Percentiles rank a stretch among this genome's conserved stretches.
These are phyloP conservation scores for Moricandia arvensis DNA, from an alignment of 345 rosid species.

Conservation along the genomic window DNA sequence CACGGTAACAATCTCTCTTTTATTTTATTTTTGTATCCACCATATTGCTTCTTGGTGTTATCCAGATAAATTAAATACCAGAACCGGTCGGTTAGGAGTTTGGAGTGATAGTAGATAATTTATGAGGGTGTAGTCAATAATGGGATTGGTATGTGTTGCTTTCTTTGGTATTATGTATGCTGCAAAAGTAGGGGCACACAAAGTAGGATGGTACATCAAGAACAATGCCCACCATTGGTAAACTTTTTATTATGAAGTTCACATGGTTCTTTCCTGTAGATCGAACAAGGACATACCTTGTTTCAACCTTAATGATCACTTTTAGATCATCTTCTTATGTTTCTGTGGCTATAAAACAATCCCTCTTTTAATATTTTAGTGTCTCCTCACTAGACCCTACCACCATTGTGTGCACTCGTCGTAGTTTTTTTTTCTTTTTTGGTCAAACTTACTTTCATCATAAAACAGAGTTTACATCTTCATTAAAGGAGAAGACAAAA, in stretches of 20 bases:
- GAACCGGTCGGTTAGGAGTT: slow-evolving; percentile 10
- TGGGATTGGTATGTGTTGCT: slow-evolving; percentile 31
- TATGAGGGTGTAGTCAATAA: slow-evolving; percentile 24
- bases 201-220: slow-evolving; percentile 32
- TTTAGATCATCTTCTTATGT: neutral
- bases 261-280: slow-evolving; percentile 40
- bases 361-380: slow-evolving; percentile 27
- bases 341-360: slow-evolving; percentile 30
- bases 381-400: slow-evolving; percentile 21
- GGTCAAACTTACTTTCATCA: too few species aligned
- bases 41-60: neutral
- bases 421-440: slow-evolving; percentile 2
- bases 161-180: slow-evolving; percentile 25
- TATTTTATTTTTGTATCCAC: neutral
- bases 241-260: slow-evolving; percentile 30
- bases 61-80: neutral
- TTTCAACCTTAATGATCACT: slow-evolving; percentile 32
- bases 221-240: slow-evolving; percentile 35
- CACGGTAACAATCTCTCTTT: slow-evolving; percentile 21
- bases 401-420: slow-evolving; percentile 17
- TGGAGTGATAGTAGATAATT: neutral
- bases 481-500: neutral
- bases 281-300: slow-evolving; percentile 38
- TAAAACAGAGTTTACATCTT: too few species aligned
- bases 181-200: slow-evolving; percentile 37